A percentile compares a stretch with the other conserved stretches of the same genome.
Evolutionary conservation across 2,329 filamentous ascomycete species (phyloP).

Genomic region (Trichoderma sp.): DNA sequence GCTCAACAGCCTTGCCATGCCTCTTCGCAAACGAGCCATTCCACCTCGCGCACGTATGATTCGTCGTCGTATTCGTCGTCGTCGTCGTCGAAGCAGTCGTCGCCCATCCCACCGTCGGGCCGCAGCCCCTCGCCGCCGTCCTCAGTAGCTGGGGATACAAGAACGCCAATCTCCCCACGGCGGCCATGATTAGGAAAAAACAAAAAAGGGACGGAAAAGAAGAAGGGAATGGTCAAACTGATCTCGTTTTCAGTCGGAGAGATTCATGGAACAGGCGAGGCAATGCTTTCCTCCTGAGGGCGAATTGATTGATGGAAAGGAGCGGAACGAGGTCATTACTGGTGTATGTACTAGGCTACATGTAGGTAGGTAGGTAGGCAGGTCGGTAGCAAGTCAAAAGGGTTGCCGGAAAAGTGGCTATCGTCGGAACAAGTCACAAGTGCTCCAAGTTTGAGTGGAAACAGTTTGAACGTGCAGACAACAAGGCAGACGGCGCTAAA

Average conservation of each 20-base stretch:
- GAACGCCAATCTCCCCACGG: constrained; percentile 64
- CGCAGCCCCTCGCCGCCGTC: constrained; percentile 38
- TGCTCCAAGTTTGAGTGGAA: constrained; percentile 3
- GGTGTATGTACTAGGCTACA: too few species aligned
- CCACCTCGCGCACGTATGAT: constrained; percentile 38
- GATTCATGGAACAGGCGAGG: constrained; percentile 7
- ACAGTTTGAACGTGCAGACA: not conserved
- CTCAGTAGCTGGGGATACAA: constrained; percentile 70
- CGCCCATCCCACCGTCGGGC: constrained; percentile 22
- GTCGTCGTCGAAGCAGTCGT: constrained; percentile 18
- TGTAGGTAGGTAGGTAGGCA: too few species aligned
- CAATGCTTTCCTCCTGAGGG: not conserved
- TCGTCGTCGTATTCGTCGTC: constrained; percentile 25
- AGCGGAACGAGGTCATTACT: constrained; percentile 9
- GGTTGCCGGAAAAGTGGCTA: constrained; percentile 27
- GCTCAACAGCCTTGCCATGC: constrained; percentile 65
- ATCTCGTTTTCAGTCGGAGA: not conserved
- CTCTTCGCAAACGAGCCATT: constrained; percentile 55
- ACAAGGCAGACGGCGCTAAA: constrained; percentile 13
- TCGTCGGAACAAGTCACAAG: constrained; percentile 22
- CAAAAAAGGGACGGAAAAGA: not conserved
- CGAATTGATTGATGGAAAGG: constrained; percentile 4
- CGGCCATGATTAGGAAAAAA: constrained; percentile 49
- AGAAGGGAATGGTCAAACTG: not conserved
- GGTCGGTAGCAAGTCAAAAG: not conserved